Conservation (phyloP, 345 rosid species). For the Eutrema yunnanense region DNA sequence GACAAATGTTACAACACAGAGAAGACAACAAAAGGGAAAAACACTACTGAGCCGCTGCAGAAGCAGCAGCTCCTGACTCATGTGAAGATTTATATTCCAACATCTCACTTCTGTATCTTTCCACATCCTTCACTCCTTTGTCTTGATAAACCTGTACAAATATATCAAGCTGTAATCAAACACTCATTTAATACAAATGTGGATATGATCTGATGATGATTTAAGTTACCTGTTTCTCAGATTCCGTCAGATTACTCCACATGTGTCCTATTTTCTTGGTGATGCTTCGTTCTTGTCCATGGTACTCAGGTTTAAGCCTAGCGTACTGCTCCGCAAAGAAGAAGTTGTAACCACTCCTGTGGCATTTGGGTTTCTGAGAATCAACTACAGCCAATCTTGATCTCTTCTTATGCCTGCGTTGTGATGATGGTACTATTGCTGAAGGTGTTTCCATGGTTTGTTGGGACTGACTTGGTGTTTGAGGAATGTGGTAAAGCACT, state of each 20-base stretch:
- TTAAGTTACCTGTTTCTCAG: constrained; percentile 59
- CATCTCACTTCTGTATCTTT: constrained; percentile 71
- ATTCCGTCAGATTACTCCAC: constrained; percentile 66
- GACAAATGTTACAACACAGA: constrained; percentile 7
- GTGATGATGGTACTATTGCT: constrained; percentile 20
- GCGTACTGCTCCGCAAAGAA: constrained; percentile 65
- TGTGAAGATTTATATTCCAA: constrained; percentile 44
- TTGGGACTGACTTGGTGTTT: constrained; percentile 4
- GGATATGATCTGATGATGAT: neutral
- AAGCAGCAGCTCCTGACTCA: constrained; percentile 49
- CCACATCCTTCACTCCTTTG: constrained; percentile 63
- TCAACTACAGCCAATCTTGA: constrained; percentile 43
- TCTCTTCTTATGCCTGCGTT: constrained; percentile 46
- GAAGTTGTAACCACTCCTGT: constrained; percentile 75
- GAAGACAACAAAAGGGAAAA: neutral
- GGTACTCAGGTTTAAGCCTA: constrained; percentile 47
- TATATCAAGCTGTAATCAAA: neutral
- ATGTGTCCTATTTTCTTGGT: constrained; percentile 58
- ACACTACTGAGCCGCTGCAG: constrained; percentile 35
- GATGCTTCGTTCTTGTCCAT: constrained; percentile 55
- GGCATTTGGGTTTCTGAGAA: constrained; percentile 59
- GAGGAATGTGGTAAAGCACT: constrained; percentile 71
- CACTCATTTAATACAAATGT: neutral
- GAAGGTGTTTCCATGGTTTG: constrained; percentile 14
- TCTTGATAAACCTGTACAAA: constrained; percentile 59